phyloP scores from a whole-genome alignment of 768 basidiomycete species.

The Russula emetica region DNA sequence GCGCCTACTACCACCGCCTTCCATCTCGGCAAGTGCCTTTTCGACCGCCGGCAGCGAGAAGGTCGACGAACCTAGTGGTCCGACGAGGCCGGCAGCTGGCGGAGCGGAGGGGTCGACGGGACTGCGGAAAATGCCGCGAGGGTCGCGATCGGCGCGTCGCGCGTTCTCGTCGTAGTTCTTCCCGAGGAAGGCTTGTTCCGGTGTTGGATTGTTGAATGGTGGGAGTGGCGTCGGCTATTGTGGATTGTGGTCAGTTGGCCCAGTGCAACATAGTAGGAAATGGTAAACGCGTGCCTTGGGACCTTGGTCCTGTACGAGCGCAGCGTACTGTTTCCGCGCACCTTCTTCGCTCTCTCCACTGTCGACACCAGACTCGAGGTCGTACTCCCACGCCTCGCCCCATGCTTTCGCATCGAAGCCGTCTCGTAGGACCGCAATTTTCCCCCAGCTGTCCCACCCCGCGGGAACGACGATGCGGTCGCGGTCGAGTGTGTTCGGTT shows the following conservation, averaged over 20 bases:
- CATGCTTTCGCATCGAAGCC: conserved; percentile 81
- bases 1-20: conserved; percentile 42
- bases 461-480: conserved; percentile 89
- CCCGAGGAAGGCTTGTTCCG: conserved; percentile 87
- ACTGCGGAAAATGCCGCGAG: conserved; percentile 80
- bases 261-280: background rate
- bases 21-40: conserved; percentile 85
- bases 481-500: conserved; percentile 89
- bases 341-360: conserved; percentile 43
- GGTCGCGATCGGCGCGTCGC: conserved; percentile 87
- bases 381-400: conserved; percentile 77
- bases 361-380: conserved; percentile 46
- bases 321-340: conserved; percentile 62
- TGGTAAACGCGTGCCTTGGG: conserved; percentile 50
- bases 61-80: conserved; percentile 84
- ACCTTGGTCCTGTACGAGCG: conserved; percentile 72
- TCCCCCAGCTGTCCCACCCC: conserved; percentile 99
- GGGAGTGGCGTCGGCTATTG: conserved; percentile 62
- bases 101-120: conserved; percentile 55
- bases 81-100: conserved; percentile 74
- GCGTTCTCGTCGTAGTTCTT: conserved; percentile 90
- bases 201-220: conserved; percentile 73
- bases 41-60: conserved; percentile 86
- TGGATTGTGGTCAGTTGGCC: conserved; percentile 1
- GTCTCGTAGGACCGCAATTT: conserved; percentile 84